phyloP scores from a whole-genome alignment of 2,329 filamentous ascomycete species.

The Ophiostoma sp. region DNA sequence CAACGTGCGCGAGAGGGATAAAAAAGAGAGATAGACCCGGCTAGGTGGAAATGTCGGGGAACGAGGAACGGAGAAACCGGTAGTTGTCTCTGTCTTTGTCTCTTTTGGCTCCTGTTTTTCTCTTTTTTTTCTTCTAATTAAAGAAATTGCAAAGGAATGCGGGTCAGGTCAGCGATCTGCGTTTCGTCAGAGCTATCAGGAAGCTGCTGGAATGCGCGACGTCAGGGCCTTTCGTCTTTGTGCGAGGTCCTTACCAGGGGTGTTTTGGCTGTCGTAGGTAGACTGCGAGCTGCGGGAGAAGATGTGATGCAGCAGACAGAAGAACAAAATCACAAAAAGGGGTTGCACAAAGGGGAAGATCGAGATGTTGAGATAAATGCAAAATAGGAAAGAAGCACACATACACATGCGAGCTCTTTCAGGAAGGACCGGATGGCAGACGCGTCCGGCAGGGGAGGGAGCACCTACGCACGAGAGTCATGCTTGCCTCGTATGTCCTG shows the following conservation, averaged over 20 bases:
- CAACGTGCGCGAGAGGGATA: neutral
- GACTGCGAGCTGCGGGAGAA: neutral
- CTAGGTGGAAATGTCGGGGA: neutral
- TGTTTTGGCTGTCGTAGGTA: neutral
- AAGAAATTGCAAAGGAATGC: conserved; percentile 17
- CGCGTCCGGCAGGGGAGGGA: neutral
- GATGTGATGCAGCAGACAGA: neutral
- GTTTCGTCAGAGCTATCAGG: conserved; percentile 13
- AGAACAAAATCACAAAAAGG: neutral
- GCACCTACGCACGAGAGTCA: conserved; percentile 11
- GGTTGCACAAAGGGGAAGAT: neutral
- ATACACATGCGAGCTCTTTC: neutral
- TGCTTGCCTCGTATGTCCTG: neutral
- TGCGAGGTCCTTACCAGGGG: neutral
- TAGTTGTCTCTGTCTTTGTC: neutral
- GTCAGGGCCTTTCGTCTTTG: neutral
- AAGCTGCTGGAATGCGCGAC: conserved; percentile 8
- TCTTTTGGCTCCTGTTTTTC: neutral
- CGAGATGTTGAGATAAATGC: neutral
- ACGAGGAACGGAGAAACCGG: neutral
- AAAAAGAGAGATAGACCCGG: neutral
- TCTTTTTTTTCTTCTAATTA: neutral
- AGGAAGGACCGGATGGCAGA: neutral
- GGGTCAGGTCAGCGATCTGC: conserved; percentile 24
- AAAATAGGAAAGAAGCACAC: neutral